Evolutionary conservation across 306 rosid genomes (phyloP), one percentile per base, ranked within the genome.

Genomic region (Bauhinia variegata): DNA sequence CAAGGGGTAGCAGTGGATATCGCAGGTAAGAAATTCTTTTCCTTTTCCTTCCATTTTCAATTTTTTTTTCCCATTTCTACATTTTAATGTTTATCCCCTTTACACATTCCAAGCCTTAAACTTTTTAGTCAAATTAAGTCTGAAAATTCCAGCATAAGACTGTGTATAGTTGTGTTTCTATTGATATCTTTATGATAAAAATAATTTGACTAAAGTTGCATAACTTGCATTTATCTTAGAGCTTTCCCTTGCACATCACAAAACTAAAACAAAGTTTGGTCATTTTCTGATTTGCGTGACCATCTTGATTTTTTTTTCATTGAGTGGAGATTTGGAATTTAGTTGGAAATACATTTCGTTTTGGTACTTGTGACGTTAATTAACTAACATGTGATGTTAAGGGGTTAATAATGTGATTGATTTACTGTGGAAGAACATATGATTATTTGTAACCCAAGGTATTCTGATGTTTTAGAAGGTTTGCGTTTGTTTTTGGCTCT

Each of bases 1-100:
- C 96, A 2, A 84, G 91, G 64, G 76, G 82, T 76, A 78, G 72
- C 75, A 74, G 87, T 79, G 80, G 71, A 75, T 83, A 82, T 73
- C 88, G 84, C 78, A 89, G 98, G 98, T 92, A 54, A 44, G 60
- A 67, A 53, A 42, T 55, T 53, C 36, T 56, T 65, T 30, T 66
- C 37, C 31, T 65, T 55, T 31, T 57, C 54, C 23, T 59, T 63
- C 32, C 47, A 55, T 18, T 64, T n/a, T n/a, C n/a, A n/a, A n/a
- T n/a, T n/a, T n/a, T n/a, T n/a, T 47, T 55, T 10, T 39, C 7
- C 42, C 14, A 36, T 56, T 68, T 14, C 28, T 53, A 5, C 54
- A 55, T 49, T 18, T 23, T 23, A 31, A 54, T 60, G 18, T 43
- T 51, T 23, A 23, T 23, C 2, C 28, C 28, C 17, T 38, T 75